Conservation (phyloP, 495 filamentous ascomycete species). For the Collariella sp. region DNA sequence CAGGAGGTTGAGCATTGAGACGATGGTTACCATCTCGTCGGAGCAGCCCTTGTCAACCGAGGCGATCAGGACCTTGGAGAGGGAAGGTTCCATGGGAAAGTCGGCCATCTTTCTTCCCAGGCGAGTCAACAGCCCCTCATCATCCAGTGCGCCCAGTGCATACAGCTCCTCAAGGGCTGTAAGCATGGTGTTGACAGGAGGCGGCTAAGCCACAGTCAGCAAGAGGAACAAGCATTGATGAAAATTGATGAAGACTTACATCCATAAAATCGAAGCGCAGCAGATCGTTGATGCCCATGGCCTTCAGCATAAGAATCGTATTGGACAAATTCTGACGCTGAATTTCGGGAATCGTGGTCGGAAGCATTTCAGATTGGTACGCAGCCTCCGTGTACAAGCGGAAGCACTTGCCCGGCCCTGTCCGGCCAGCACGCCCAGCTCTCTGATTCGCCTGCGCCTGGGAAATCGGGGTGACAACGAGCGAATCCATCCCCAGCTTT, state of each 20-base stretch:
- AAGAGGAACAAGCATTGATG: neutral
- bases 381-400: constrained; percentile 92
- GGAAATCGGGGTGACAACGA: constrained; percentile 90
- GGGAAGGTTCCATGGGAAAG: constrained; percentile 81
- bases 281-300: constrained; percentile 97
- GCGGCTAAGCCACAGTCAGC: constrained; percentile 35
- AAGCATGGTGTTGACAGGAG: constrained; percentile 95
- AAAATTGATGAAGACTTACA: constrained; percentile 24
- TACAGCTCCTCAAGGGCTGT: constrained; percentile 94
- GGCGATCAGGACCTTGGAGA: constrained; percentile 83
- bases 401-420: constrained; percentile 94
- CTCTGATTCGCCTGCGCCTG: constrained; percentile 96
- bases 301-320: constrained; percentile 97
- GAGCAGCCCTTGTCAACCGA: constrained; percentile 82
- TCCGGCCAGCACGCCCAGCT: constrained; percentile 86
- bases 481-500: constrained; percentile 93
- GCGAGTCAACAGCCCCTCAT: constrained; percentile 90
- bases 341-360: constrained; percentile 91
- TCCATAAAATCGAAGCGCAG: constrained; percentile 99
- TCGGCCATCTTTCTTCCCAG: constrained; percentile 96
- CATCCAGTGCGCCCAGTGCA: constrained; percentile 82
- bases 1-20: constrained; percentile 83
- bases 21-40: constrained; percentile 89
- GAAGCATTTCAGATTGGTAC: constrained; percentile 94
- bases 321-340: constrained; percentile 90